Conservation (phyloP, 108 stramenopile genomes). For the Skeletonema tropicum region DNA sequence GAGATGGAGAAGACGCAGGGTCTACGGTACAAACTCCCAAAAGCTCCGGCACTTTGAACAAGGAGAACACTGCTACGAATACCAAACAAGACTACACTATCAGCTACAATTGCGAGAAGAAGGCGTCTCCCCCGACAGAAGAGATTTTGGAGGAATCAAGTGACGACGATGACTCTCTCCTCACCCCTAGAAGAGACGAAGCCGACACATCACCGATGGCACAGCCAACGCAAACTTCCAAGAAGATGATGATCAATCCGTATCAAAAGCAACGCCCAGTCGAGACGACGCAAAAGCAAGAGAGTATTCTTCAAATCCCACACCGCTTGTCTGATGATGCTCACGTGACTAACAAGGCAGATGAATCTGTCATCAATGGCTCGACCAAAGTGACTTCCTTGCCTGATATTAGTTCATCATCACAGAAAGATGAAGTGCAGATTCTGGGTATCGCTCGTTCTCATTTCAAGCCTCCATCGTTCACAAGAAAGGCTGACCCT, state of each 20-base stretch:
- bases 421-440: conserved; percentile 25
- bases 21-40: not conserved
- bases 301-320: not conserved
- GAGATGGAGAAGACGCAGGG: not conserved
- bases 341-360: not conserved
- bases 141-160: conserved; percentile 27
- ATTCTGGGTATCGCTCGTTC: conserved; percentile 31
- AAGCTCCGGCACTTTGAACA: not conserved
- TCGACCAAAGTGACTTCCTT: conserved; percentile 9
- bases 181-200: not conserved
- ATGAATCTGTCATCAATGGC: not conserved
- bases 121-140: conserved; percentile 11
- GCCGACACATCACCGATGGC: not conserved
- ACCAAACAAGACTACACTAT: conserved; percentile 24
- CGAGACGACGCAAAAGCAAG: not conserved
- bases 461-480: conserved; percentile 32
- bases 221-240: not conserved
- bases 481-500: conserved; percentile 35
- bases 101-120: conserved; percentile 38
- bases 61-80: not conserved
- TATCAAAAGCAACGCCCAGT: conserved; percentile 12
- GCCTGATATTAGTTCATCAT: conserved; percentile 14
- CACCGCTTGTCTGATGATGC: not conserved
- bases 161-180: conserved; percentile 16
- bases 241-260: not conserved